phyloP scores from a whole-genome alignment of 83 land plant genomes.

The Thuja plicata region DNA sequence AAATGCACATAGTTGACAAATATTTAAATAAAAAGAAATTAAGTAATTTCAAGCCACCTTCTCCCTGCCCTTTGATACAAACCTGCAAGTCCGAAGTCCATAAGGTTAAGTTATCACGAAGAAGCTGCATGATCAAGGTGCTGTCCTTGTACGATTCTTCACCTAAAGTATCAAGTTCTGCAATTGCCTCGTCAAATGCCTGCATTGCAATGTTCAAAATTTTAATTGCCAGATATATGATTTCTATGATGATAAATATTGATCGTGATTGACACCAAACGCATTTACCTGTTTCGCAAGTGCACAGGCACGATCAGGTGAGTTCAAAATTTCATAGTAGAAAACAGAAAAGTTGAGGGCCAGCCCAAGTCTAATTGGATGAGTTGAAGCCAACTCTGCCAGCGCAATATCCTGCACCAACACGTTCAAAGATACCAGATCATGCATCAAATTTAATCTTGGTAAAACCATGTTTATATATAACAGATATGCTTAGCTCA shows the following conservation, averaged over 20 bases:
- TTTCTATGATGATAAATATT: neutral
- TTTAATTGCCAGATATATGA: neutral
- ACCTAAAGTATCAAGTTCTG: conserved; percentile 56
- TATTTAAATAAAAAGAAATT: neutral
- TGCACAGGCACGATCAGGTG: conserved; percentile 59
- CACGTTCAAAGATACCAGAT: neutral
- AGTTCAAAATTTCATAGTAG: conserved; percentile 65
- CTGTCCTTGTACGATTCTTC: conserved; percentile 69
- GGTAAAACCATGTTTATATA: neutral
- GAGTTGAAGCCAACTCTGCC: conserved; percentile 38
- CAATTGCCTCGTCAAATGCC: conserved; percentile 61
- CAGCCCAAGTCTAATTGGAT: conserved; percentile 47
- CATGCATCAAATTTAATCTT: neutral
- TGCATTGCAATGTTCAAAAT: conserved; percentile 15
- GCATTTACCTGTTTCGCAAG: conserved; percentile 49
- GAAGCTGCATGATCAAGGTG: conserved; percentile 60
- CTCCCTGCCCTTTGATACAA: neutral
- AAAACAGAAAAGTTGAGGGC: conserved; percentile 45
- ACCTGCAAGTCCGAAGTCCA: conserved; percentile 59
- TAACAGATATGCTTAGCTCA: neutral
- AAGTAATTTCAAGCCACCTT: neutral
- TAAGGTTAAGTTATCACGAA: conserved; percentile 48
- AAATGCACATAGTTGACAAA: neutral
- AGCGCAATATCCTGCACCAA: conserved; percentile 33
- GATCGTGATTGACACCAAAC: neutral